Conservation (phyloP, 2,329 filamentous ascomycete species). For the Lachnellula cervina region DNA sequence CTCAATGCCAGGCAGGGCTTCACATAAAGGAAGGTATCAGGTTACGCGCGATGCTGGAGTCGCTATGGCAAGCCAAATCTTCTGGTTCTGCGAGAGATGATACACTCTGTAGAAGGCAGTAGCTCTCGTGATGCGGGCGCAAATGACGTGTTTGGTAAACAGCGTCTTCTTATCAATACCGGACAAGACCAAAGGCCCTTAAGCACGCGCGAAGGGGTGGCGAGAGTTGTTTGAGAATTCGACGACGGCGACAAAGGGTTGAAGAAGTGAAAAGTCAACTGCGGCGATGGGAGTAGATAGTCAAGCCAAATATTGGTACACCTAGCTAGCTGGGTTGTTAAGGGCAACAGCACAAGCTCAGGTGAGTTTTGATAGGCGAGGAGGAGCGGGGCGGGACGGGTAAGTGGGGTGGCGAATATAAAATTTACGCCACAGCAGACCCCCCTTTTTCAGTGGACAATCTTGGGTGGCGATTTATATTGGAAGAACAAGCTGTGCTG, state of each 20-base stretch:
- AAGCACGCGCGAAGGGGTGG: not conserved
- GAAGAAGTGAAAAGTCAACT: not conserved
- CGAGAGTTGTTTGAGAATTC: not conserved
- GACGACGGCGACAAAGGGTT: not conserved
- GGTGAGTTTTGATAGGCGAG: not conserved
- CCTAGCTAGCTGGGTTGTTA: not conserved
- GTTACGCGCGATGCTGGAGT: not conserved
- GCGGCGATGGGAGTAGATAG: not conserved
- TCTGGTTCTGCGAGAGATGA: not conserved
- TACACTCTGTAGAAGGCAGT: not conserved
- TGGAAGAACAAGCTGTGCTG: not conserved
- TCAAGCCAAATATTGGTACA: not conserved
- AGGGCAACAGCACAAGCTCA: not conserved
- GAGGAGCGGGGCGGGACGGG: not conserved
- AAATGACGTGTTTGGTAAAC: slow-evolving; percentile 2
- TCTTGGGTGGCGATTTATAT: not conserved
- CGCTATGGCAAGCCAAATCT: not conserved
- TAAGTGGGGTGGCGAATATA: not conserved
- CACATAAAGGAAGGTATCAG: not conserved
- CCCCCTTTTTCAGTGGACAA: not conserved
- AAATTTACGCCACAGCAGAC: not conserved
- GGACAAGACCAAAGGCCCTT: not conserved
- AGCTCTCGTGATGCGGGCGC: not conserved
- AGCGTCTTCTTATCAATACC: not conserved
- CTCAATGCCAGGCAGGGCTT: not conserved